Evolutionary conservation across 2,329 filamentous ascomycete species (phyloP).

Genomic region (Neopestalotiopsis sp.): DNA sequence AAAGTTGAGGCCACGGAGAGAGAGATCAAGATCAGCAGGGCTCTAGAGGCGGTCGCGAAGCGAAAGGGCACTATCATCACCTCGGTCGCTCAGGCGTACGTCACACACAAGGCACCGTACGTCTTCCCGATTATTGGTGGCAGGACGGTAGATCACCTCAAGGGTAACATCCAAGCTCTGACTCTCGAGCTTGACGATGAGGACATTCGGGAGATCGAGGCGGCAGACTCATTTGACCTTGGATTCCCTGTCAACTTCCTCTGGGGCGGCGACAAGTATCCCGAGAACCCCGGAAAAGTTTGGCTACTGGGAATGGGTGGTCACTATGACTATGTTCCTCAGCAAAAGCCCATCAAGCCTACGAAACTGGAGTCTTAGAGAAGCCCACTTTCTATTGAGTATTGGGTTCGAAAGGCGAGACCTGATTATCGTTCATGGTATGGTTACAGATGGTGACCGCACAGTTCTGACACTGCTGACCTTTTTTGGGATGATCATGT

Average conservation of each 20-base stretch:
- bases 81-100: slow-evolving; percentile 60
- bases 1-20: slow-evolving; percentile 48
- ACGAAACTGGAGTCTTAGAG: slow-evolving; percentile 4
- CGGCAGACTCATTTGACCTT: slow-evolving; percentile 54
- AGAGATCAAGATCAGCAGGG: slow-evolving; percentile 59
- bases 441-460: neutral
- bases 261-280: slow-evolving; percentile 36
- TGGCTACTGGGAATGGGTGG: slow-evolving; percentile 53
- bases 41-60: slow-evolving; percentile 63
- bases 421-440: neutral
- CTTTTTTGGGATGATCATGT: too few species aligned
- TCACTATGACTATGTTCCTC: slow-evolving; percentile 54
- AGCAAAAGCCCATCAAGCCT: slow-evolving; percentile 27
- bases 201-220: slow-evolving; percentile 60
- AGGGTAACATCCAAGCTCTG: slow-evolving; percentile 61
- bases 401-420: neutral
- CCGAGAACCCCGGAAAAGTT: slow-evolving; percentile 45
- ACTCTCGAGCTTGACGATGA: slow-evolving; percentile 52
- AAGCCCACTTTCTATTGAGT: neutral
- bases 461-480: too few species aligned
- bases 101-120: slow-evolving; percentile 54
- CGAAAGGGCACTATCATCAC: slow-evolving; percentile 63
- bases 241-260: slow-evolving; percentile 66
- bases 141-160: slow-evolving; percentile 55
- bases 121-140: slow-evolving; percentile 60